Evolutionary conservation across 139 green algal genomes (phyloP).

Genomic region (Asterochloris erici): DNA sequence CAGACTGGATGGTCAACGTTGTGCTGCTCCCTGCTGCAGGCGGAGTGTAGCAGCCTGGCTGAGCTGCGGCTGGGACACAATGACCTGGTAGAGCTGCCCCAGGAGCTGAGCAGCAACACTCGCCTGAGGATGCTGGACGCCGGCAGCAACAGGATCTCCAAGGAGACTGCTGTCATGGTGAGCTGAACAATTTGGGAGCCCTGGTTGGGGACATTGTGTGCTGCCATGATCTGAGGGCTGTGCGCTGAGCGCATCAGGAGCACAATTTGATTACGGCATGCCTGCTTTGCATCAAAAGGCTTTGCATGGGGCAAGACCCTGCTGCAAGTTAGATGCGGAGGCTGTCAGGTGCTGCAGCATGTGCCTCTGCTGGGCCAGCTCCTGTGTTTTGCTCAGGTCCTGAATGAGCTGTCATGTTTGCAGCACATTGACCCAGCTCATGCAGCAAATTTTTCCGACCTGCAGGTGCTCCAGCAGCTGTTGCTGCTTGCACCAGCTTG

Average conservation of each 20-base stretch:
- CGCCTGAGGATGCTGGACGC: constrained; percentile 13
- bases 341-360: not conserved
- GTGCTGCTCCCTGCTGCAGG: too few relatives aligned
- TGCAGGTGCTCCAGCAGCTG: not conserved
- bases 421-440: too few relatives aligned
- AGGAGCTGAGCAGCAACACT: not conserved
- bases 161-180: not conserved
- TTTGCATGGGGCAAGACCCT: not conserved
- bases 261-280: not conserved
- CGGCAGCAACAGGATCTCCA: not conserved
- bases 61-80: constrained; percentile 14
- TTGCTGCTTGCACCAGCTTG: not conserved
- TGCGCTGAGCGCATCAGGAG: too few relatives aligned
- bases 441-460: too few relatives aligned
- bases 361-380: too few relatives aligned
- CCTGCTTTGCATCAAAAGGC: not conserved
- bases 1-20: too few relatives aligned
- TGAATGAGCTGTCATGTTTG: too few relatives aligned
- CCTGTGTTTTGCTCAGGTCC: too few relatives aligned
- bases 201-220: not conserved
- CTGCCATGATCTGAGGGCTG: not conserved
- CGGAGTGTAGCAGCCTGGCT: not conserved
- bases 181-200: not conserved
- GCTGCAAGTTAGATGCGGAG: not conserved
- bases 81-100: not conserved